Percentiles rank a stretch among this genome's conserved stretches.
phyloP scores from a whole-genome alignment of 106 monocot genomes.

The Dendrobium huoshanense region DNA sequence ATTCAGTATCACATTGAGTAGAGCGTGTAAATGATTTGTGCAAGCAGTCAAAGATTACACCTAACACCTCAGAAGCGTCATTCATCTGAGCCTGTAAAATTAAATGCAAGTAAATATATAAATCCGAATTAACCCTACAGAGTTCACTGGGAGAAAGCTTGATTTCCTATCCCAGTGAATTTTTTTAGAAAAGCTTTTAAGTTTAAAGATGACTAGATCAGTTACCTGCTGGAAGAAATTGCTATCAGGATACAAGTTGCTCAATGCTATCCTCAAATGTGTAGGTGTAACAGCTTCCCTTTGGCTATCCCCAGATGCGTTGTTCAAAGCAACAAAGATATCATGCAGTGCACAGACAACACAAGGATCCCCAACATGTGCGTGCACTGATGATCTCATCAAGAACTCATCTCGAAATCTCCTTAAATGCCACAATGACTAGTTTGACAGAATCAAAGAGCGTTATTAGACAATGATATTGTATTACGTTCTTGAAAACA shows the following conservation, averaged over 20 bases:
- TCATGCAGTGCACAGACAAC: conserved; percentile 80
- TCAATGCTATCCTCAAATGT: conserved; percentile 69
- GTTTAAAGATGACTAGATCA: background rate
- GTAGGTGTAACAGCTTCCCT: conserved; percentile 69
- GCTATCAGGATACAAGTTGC: conserved; percentile 87
- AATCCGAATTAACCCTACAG: background rate
- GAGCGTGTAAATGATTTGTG: conserved; percentile 58
- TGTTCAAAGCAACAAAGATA: conserved; percentile 60
- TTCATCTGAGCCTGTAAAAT: conserved; percentile 84
- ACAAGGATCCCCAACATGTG: conserved; percentile 77
- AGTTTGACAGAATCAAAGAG: background rate
- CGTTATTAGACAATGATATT: background rate
- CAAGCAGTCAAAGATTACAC: conserved; percentile 81
- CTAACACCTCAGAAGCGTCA: conserved; percentile 98
- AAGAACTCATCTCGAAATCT: conserved; percentile 74
- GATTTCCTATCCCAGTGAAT: background rate
- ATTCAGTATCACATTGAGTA: conserved; percentile 22
- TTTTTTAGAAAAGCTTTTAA: background rate
- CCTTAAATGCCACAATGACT: conserved; percentile 96
- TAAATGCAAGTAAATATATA: background rate
- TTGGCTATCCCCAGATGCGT: conserved; percentile 35
- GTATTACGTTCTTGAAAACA: background rate
- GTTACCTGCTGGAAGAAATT: conserved; percentile 96
- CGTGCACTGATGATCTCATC: conserved; percentile 37
- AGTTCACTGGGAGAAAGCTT: background rate